phyloP scores from a whole-genome alignment of 441 rosid genomes.

The Adansonia gregorii region DNA sequence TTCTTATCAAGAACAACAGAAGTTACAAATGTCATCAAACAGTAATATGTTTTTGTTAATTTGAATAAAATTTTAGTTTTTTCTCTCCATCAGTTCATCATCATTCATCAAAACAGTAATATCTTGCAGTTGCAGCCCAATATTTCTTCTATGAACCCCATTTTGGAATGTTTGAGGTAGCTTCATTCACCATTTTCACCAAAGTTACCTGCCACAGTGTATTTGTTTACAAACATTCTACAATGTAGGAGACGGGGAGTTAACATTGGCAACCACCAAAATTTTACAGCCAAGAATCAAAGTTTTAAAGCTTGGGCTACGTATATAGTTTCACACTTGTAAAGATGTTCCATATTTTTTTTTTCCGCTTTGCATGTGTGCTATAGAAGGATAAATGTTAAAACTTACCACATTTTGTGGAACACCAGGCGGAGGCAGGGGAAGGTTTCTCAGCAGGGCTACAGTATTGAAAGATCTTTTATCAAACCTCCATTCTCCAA shows the following conservation, averaged over 20 bases:
- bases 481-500: conserved; percentile 55
- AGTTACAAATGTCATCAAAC: not conserved
- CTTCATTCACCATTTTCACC: conserved; percentile 90
- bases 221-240: not conserved
- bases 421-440: conserved; percentile 90
- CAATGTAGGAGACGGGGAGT: not conserved
- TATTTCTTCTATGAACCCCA: conserved; percentile 52
- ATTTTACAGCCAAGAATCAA: not conserved
- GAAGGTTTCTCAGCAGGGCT: conserved; percentile 80
- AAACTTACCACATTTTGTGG: conserved; percentile 89
- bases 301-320: not conserved
- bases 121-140: not conserved
- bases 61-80: not conserved
- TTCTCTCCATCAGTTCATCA: not conserved
- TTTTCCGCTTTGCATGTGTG: not conserved
- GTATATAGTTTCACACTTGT: not conserved
- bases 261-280: not conserved
- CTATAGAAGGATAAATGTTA: not conserved
- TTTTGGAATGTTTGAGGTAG: conserved; percentile 77
- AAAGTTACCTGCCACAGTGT: conserved; percentile 60
- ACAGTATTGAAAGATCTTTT: conserved; percentile 69
- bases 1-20: not conserved
- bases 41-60: not conserved
- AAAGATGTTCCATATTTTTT: not conserved
- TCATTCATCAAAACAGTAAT: no score